A percentile compares a stretch with the other conserved stretches of the same genome.
These are phyloP conservation scores for Saccharomycopsis hybrid DNA, from an alignment of 1,139 yeast species.

Conservation along the genomic window DNA sequence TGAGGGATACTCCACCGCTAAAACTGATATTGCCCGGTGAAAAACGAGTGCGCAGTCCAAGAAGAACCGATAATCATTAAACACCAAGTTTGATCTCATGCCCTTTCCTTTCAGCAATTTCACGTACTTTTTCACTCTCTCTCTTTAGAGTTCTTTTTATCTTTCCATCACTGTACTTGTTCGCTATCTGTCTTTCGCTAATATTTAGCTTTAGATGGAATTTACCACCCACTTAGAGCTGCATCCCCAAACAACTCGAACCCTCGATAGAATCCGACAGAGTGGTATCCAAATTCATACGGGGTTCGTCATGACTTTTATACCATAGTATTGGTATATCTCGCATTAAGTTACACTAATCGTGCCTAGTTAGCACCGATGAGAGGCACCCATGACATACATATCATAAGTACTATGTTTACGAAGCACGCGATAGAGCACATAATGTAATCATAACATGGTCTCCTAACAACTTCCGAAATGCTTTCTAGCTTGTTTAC, in stretches of 20 bases:
- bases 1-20: conserved; percentile 29
- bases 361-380: too few species aligned
- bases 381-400: too few species aligned
- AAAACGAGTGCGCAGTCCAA: conserved; percentile 27
- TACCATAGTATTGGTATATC: too few species aligned
- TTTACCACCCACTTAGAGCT: conserved; percentile 35
- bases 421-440: too few species aligned
- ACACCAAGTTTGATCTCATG: conserved; percentile 31
- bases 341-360: too few species aligned
- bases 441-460: too few species aligned
- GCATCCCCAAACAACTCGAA: conserved; percentile 33
- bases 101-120: conserved; percentile 33
- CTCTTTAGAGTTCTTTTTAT: conserved; percentile 35
- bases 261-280: conserved; percentile 30
- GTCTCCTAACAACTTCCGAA: too few species aligned
- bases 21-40: conserved; percentile 31
- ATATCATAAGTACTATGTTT: too few species aligned
- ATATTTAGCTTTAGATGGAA: conserved; percentile 35
- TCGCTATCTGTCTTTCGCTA: conserved; percentile 38
- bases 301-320: conserved; percentile 25
- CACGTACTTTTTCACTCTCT: conserved; percentile 34
- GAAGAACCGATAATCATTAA: conserved; percentile 26
- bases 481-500: too few species aligned
- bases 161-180: conserved; percentile 37
- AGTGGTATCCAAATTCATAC: conserved; percentile 28